Evolutionary conservation across 371 early-diverging fungal genomes (phyloP).

Genomic region (Rhizopus delemar): DNA sequence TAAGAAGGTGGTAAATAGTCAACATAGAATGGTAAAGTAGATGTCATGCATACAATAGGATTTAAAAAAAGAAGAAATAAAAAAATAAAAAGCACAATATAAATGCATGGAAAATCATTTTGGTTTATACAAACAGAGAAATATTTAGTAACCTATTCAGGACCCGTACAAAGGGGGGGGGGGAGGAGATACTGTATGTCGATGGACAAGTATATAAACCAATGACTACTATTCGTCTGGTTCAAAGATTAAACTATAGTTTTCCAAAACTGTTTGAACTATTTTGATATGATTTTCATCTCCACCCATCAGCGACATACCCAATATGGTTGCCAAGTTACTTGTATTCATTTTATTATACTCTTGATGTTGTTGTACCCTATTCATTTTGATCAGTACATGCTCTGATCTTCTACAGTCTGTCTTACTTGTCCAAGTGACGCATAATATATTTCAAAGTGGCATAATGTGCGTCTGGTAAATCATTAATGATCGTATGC

Average conservation of each 20-base stretch:
- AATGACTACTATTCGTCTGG: slow-evolving; percentile 42
- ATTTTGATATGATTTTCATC: slow-evolving; percentile 53
- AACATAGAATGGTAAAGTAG: too few relatives aligned
- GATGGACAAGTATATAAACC: too few relatives aligned
- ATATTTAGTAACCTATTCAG: background rate
- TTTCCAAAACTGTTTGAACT: slow-evolving; percentile 62
- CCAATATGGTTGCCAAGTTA: slow-evolving; percentile 88
- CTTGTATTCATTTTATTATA: slow-evolving; percentile 85
- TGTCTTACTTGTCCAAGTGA: slow-evolving; percentile 70
- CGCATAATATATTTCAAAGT: slow-evolving; percentile 74
- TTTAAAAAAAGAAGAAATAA: too few relatives aligned
- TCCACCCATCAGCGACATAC: slow-evolving; percentile 81
- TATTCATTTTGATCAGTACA: slow-evolving; percentile 19
- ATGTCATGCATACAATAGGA: background rate
- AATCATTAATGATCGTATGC: slow-evolving; percentile 70
- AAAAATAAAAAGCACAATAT: too few relatives aligned
- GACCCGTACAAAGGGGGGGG: background rate
- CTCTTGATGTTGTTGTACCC: slow-evolving; percentile 73
- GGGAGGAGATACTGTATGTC: too few relatives aligned
- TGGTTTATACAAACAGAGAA: too few relatives aligned
- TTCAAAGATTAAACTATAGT: slow-evolving; percentile 64
- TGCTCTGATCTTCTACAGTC: background rate
- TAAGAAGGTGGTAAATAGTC: slow-evolving; percentile 21
- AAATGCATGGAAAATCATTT: too few relatives aligned
- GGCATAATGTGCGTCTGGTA: slow-evolving; percentile 79